Conservation (phyloP, 2,329 filamentous ascomycete species). For the Fonsecaea multimorphosa region DNA sequence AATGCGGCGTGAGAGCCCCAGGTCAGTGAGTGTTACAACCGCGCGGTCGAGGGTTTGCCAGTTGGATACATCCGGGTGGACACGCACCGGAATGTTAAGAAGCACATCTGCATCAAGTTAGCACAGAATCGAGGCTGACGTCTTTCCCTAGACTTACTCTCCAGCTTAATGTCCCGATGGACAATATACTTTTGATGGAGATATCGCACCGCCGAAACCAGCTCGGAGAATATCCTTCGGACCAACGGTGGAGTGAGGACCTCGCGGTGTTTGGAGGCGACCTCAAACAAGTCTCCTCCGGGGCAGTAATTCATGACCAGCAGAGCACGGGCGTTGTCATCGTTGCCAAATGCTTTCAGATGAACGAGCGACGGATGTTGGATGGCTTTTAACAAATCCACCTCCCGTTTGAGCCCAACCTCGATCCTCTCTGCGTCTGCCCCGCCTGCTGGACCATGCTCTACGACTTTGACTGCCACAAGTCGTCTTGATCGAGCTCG, state of each 20-base stretch:
- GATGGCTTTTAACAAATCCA: slow-evolving; percentile 89
- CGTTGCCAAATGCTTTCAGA: slow-evolving; percentile 88
- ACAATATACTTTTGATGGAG: slow-evolving; percentile 86
- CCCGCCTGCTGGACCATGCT: slow-evolving; percentile 90
- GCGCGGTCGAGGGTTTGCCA: slow-evolving; percentile 80
- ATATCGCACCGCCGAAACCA: slow-evolving; percentile 84
- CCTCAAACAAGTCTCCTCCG: slow-evolving; percentile 92
- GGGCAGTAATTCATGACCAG: slow-evolving; percentile 90
- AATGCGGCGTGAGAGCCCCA: slow-evolving; percentile 86
- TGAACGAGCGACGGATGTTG: slow-evolving; percentile 89
- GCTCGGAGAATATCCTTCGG: slow-evolving; percentile 84
- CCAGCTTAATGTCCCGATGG: slow-evolving; percentile 96
- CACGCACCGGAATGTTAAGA: slow-evolving; percentile 75
- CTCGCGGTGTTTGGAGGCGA: slow-evolving; percentile 75
- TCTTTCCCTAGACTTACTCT: slow-evolving; percentile 69
- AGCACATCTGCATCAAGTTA: slow-evolving; percentile 72
- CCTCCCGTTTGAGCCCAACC: slow-evolving; percentile 89
- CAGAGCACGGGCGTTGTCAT: slow-evolving; percentile 77
- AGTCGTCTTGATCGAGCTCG: slow-evolving; percentile 70
- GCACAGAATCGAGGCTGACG: slow-evolving; percentile 23
- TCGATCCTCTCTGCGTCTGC: slow-evolving; percentile 92
- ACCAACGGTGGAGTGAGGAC: slow-evolving; percentile 72
- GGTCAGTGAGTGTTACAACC: slow-evolving; percentile 85
- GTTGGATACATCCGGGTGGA: slow-evolving; percentile 70
- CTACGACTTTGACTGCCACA: slow-evolving; percentile 93